A percentile compares a stretch with the other conserved stretches of the same genome.
Conservation (phyloP, 768 basidiomycete genomes). For the Suillus subaureus region DNA sequence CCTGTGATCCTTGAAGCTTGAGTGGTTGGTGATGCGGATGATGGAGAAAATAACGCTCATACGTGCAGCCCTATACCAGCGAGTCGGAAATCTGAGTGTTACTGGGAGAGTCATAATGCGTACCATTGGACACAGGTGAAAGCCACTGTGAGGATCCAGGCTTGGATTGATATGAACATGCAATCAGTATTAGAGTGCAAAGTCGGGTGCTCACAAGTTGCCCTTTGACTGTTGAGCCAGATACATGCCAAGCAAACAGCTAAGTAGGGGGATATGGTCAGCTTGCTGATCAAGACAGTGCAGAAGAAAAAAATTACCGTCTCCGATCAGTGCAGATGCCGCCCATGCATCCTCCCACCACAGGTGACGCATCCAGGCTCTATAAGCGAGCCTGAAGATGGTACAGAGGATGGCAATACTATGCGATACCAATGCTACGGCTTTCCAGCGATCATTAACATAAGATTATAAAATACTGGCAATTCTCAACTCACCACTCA, state of each 20-base stretch:
- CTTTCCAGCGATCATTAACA: constrained; percentile 13
- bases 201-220: constrained; percentile 9
- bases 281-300: not conserved
- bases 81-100: not conserved
- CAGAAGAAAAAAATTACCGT: constrained; percentile 5
- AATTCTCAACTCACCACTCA: not conserved
- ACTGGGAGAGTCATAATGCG: no score
- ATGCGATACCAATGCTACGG: constrained; percentile 19
- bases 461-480: not conserved
- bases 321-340: constrained; percentile 21
- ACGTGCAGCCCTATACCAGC: constrained; percentile 22
- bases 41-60: constrained; percentile 28
- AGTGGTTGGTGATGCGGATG: constrained; percentile 20
- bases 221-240: constrained; percentile 7
- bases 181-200: constrained; percentile 1
- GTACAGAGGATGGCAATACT: constrained; percentile 27
- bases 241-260: constrained; percentile 14
- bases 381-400: constrained; percentile 23
- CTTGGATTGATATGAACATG: not conserved
- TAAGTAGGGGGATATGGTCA: not conserved
- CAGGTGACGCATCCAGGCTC: constrained; percentile 21
- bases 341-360: constrained; percentile 35
- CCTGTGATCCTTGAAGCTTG: constrained; percentile 6
- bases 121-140: constrained; percentile 26
- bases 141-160: constrained; percentile 19